A percentile compares a stretch with the other conserved stretches of the same genome.
Conservation (phyloP, 169 alveolate species). For the Fabrea salina region DNA sequence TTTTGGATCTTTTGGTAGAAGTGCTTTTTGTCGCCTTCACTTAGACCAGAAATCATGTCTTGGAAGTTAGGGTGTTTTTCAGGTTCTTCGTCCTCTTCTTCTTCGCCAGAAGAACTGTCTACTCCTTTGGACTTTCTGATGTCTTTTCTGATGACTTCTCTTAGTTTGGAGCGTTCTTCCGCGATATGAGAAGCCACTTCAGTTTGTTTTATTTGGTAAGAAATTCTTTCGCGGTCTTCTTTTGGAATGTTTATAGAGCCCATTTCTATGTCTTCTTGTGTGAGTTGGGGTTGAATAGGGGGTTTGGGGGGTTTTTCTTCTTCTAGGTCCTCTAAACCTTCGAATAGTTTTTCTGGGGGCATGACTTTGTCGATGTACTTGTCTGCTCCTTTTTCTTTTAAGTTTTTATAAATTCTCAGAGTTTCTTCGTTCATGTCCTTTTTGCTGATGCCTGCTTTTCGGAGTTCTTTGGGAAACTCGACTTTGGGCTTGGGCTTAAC, state of each 20-base stretch:
- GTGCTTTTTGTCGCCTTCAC: background rate
- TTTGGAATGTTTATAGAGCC: too few relatives aligned
- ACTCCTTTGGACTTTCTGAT: too few relatives aligned
- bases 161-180: too few relatives aligned
- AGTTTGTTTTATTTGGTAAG: too few relatives aligned
- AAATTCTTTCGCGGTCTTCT: too few relatives aligned
- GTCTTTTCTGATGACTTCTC: too few relatives aligned
- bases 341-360: background rate
- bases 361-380: background rate
- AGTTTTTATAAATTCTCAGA: background rate
- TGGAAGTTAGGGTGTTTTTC: background rate
- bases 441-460: background rate
- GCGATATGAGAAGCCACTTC: too few relatives aligned
- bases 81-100: background rate
- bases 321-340: background rate
- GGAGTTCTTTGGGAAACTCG: constrained; percentile 12
- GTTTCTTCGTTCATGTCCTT: background rate
- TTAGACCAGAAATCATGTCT: background rate
- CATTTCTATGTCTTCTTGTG: too few relatives aligned
- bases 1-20: background rate
- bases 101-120: too few relatives aligned
- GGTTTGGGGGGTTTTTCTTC: too few relatives aligned
- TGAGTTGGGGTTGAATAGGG: too few relatives aligned
- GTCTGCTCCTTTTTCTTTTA: constrained; percentile 26
- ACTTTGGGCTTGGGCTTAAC: background rate